Conservation (phyloP, 2,329 filamentous ascomycete genomes). For the Colletotrichum sp. region DNA sequence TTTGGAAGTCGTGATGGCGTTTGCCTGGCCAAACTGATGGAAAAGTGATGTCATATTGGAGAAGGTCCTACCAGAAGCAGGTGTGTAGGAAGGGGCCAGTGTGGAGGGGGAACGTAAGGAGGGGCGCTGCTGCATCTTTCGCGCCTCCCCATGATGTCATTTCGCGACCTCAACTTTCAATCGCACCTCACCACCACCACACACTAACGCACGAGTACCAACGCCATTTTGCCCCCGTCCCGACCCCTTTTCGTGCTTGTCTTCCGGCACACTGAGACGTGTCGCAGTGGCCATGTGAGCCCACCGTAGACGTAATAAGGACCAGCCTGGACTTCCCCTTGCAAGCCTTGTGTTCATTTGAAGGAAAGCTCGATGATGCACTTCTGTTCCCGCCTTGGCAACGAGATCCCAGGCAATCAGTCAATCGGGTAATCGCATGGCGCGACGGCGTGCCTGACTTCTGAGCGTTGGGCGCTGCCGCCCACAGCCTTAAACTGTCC, state of each 20-base stretch:
- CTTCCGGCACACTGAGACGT: slow-evolving; percentile 3
- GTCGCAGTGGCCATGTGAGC: slow-evolving; percentile 3
- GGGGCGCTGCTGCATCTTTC: slow-evolving; percentile 3
- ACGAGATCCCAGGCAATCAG: neutral
- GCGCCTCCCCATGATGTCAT: slow-evolving; percentile 16
- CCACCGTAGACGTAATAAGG: slow-evolving; percentile 13
- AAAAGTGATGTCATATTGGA: slow-evolving; percentile 18
- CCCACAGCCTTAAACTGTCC: neutral
- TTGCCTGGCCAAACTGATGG: neutral
- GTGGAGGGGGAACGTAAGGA: slow-evolving; percentile 1
- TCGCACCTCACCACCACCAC: neutral
- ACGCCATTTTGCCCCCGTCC: neutral
- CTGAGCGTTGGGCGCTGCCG: neutral
- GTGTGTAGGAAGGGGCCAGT: neutral
- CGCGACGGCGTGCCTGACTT: neutral
- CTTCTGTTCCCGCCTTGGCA: neutral
- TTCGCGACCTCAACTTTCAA: neutral
- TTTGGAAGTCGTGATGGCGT: slow-evolving; percentile 7
- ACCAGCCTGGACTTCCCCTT: neutral
- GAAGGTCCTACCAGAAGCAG: neutral
- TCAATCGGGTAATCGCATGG: neutral
- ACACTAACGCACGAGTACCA: neutral
- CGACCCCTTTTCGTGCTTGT: neutral
- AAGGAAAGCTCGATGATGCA: slow-evolving; percentile 2
- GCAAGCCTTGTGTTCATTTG: neutral